phyloP scores from a whole-genome alignment of 2,329 filamentous ascomycete genomes.

The Falciphora oryzae region DNA sequence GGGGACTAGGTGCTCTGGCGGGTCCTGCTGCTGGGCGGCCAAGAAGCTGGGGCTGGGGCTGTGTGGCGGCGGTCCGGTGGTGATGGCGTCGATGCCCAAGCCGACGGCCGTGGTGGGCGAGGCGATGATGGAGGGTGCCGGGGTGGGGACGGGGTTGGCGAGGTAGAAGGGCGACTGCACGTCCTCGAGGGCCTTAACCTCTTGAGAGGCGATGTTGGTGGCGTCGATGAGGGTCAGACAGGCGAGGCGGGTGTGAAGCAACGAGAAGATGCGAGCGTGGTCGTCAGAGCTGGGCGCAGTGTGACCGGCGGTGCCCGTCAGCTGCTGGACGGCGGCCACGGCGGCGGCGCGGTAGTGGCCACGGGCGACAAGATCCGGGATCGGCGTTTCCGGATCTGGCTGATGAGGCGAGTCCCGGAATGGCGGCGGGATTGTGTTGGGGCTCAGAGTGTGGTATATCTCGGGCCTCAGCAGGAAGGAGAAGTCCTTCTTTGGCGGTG shows the following conservation, averaged over 20 bases:
- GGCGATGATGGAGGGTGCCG: neutral
- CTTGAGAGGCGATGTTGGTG: constrained; percentile 61
- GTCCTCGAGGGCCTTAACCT: constrained; percentile 59
- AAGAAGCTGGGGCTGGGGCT: constrained; percentile 8
- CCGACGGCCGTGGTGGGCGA: neutral
- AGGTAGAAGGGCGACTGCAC: constrained; percentile 53
- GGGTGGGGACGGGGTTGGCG: constrained; percentile 40
- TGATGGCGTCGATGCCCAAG: constrained; percentile 1
- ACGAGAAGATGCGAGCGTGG: constrained; percentile 60
- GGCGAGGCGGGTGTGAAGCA: constrained; percentile 76
- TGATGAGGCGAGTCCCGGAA: constrained; percentile 66
- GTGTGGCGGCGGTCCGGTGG: neutral
- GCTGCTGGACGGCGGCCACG: constrained; percentile 55
- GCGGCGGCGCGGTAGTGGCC: constrained; percentile 81
- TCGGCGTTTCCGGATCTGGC: constrained; percentile 55
- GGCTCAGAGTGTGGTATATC: constrained; percentile 76
- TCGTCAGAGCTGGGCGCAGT: constrained; percentile 46
- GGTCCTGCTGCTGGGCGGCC: constrained; percentile 3
- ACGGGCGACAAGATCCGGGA: constrained; percentile 60
- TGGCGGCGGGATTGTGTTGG: constrained; percentile 51
- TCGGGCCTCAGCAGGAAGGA: constrained; percentile 73
- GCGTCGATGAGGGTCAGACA: constrained; percentile 77
- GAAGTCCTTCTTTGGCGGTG: constrained; percentile 60
- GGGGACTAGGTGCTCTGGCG: constrained; percentile 61
- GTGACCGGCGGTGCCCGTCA: constrained; percentile 42